These are phyloP conservation scores for Pulchroboletus neoregius DNA, from an alignment of 1,284 basidiomycete genomes.

Conservation along the genomic window DNA sequence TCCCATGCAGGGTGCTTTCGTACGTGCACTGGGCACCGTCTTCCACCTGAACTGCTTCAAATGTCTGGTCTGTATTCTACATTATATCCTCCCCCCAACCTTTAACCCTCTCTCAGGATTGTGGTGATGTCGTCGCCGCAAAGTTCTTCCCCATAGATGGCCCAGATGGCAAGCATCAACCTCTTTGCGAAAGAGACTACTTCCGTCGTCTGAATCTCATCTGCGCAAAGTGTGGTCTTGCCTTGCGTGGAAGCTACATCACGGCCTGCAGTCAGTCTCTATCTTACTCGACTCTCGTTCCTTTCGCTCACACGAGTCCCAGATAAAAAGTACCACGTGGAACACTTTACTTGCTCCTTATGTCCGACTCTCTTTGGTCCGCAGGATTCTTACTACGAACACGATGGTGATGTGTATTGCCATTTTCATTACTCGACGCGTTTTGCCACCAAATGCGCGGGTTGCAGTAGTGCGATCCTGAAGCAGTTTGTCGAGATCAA, in stretches of 20 bases:
- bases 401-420: conserved; percentile 93
- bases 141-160: conserved; percentile 99
- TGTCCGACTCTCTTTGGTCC: conserved; percentile 96
- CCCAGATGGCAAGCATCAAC: conserved; percentile 78
- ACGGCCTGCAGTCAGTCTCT: conserved; percentile 90
- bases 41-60: conserved; percentile 97
- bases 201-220: conserved; percentile 95
- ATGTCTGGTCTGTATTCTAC: conserved; percentile 68
- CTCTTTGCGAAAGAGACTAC: conserved; percentile 98
- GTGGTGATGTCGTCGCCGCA: conserved; percentile 91
- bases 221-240: conserved; percentile 93
- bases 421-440: conserved; percentile 98
- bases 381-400: conserved; percentile 99
- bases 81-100: neutral
- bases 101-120: conserved; percentile 63
- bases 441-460: conserved; percentile 97
- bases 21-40: conserved; percentile 90
- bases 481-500: conserved; percentile 99
- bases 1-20: conserved; percentile 90
- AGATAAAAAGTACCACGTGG: conserved; percentile 99
- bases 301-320: conserved; percentile 22
- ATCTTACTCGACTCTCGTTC: conserved; percentile 4
- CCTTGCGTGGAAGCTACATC: conserved; percentile 95
- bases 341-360: conserved; percentile 98
- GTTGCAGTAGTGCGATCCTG: conserved; percentile 96